Evolutionary conservation across 306 rosid species (phyloP).

Genomic region (Senna tora): DNA sequence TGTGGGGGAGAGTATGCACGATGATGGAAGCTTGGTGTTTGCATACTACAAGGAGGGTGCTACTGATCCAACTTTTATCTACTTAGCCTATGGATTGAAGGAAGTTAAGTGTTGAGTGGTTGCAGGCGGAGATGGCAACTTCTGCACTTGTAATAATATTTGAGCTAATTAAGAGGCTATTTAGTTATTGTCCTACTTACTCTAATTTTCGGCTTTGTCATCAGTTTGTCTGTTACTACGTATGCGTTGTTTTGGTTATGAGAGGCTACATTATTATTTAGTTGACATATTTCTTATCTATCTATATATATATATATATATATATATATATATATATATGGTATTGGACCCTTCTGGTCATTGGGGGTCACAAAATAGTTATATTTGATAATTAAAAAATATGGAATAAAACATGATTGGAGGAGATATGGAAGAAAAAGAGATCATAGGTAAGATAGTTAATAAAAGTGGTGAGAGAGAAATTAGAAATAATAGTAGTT

Average conservation of each 20-base stretch:
- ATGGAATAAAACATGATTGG: no score
- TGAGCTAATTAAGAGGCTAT: not conserved
- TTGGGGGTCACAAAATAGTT: no score
- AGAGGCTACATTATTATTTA: not conserved
- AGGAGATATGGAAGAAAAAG: no score
- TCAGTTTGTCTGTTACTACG: not conserved
- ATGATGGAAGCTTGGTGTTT: slow-evolving; percentile 71
- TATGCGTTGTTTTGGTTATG: not conserved
- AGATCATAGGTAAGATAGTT: no score
- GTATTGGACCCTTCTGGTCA: no score
- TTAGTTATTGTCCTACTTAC: not conserved
- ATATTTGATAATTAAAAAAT: no score
- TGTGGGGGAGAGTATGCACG: slow-evolving; percentile 95
- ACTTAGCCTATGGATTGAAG: slow-evolving; percentile 76
- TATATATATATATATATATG: no score
- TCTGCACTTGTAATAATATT: not conserved
- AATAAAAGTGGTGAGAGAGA: no score
- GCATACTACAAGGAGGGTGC: slow-evolving; percentile 97
- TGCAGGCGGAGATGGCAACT: not conserved
- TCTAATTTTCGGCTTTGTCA: slow-evolving; percentile 16
- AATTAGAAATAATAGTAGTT: no score
- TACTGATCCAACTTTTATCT: slow-evolving; percentile 84
- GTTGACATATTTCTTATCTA: not conserved
- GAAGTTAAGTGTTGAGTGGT: slow-evolving; percentile 79
- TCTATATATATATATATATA: no score